Base-by-base conservation (phyloP, 306 rosid species). In the Hippophae gyantsensis region DNA sequence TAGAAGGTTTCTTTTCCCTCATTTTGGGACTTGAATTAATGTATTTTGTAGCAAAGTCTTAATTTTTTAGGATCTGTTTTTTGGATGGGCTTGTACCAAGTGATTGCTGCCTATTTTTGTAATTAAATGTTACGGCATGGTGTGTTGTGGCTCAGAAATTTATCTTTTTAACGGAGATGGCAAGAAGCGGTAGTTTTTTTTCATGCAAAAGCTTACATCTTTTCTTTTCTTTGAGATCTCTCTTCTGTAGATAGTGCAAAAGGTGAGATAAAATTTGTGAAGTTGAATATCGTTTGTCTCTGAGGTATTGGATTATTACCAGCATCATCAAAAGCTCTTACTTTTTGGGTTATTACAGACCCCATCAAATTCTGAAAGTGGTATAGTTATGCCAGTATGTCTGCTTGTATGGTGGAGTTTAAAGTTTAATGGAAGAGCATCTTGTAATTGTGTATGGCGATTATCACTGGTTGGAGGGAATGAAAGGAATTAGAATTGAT, bases 91-190 rank as follows among this genome's bases (percentile, higher is more conserved):
- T 72, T 71, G 75, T 75, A 67, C 60, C 66, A 56, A 54, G 76
- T 40, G 69, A 41, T 66, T 72, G 53, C 70, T 71, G 51, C 81
- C 81, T 80, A 75, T 79, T 79, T 80, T 79, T 84, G 97, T 90
- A 86, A 84, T 72, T 84, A 82, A 27, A 63, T 78, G 82, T 73
- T 68, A 68, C 65, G 63, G 74, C 65, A 52, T 69, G 75, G 67
- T 68, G 69, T 56, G 69, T 74, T 46, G 46, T 72, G 73, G 78
- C 60, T 70, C 79, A 74, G 74, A 79, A 72, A 74, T 81, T 78
- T 69, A 67, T 60, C 63, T 74, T 66, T 71, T 54, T 42, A 61
- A 54, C 65, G 74, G 76, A 71, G 68, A 70, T 74, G 60, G 69
- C 77, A 65, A 64, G 67, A 71, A 70, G 70, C 65, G 52, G 65